Evolutionary conservation across 371 early-diverging fungal species (phyloP).

Genomic region (Saksenaea vasiformis): DNA sequence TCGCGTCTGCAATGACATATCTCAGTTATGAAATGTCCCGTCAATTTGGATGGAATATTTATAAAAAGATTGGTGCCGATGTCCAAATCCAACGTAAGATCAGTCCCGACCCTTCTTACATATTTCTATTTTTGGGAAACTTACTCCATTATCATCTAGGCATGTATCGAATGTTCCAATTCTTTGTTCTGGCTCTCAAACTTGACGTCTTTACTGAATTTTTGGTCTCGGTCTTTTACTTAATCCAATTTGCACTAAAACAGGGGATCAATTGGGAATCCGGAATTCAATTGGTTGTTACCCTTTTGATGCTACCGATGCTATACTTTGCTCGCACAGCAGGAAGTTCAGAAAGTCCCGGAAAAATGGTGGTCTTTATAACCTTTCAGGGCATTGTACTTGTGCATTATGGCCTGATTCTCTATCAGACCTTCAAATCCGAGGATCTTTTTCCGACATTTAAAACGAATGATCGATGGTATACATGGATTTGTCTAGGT

Average conservation of each 20-base stretch:
- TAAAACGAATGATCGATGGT: constrained; percentile 47
- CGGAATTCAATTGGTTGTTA: constrained; percentile 37
- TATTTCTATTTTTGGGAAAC: neutral
- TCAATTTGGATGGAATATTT: constrained; percentile 46
- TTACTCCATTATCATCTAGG: constrained; percentile 16
- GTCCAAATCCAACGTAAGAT: constrained; percentile 33
- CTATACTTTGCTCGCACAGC: constrained; percentile 47
- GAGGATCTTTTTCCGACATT: constrained; percentile 32
- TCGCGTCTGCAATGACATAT: constrained; percentile 32
- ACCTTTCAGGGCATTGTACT: constrained; percentile 40
- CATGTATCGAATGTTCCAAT: constrained; percentile 51
- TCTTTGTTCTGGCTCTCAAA: constrained; percentile 50
- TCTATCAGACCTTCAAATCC: constrained; percentile 41
- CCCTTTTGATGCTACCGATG: constrained; percentile 45
- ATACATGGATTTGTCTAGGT: constrained; percentile 50
- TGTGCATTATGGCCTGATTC: constrained; percentile 38
- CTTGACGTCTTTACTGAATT: constrained; percentile 51
- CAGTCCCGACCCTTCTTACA: neutral
- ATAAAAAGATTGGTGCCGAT: constrained; percentile 45
- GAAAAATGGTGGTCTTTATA: constrained; percentile 42
- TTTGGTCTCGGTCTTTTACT: constrained; percentile 46
- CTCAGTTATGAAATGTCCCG: constrained; percentile 38
- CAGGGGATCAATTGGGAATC: constrained; percentile 35
- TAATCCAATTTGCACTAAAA: constrained; percentile 42
- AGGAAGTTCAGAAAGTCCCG: constrained; percentile 41